Percentiles rank a stretch among this genome's conserved stretches.
Conservation (phyloP, 768 basidiomycete genomes). For the Lentinula detonsa region DNA sequence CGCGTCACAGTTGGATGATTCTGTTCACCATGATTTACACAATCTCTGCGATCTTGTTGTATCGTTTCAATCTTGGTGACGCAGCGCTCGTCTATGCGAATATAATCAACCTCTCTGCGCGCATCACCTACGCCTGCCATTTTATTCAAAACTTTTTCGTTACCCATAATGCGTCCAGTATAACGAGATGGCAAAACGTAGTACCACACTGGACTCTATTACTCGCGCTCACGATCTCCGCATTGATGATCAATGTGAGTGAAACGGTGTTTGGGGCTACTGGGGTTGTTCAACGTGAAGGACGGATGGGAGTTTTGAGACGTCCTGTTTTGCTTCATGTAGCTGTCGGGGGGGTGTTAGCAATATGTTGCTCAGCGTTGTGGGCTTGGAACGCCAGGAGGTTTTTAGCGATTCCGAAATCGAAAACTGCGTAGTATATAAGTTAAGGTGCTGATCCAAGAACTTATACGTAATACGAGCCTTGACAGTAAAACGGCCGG, state of each 20-base stretch:
- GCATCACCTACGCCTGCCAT: slow-evolving; percentile 53
- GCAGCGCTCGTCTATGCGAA: slow-evolving; percentile 74
- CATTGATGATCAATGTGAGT: slow-evolving; percentile 21
- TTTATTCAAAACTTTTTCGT: slow-evolving; percentile 48
- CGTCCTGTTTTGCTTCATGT: slow-evolving; percentile 25
- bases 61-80: slow-evolving; percentile 51
- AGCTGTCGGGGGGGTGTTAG: slow-evolving; percentile 23
- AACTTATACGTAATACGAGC: too few species aligned
- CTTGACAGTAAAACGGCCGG: too few species aligned
- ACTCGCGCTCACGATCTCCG: slow-evolving; percentile 17
- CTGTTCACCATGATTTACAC: slow-evolving; percentile 68
- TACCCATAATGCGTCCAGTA: slow-evolving; percentile 7
- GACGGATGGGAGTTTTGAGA: slow-evolving; percentile 19
- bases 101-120: slow-evolving; percentile 56
- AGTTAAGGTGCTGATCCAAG: not conserved
- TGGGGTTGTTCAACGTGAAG: slow-evolving; percentile 14
- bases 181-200: slow-evolving; percentile 18
- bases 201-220: slow-evolving; percentile 20
- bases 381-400: slow-evolving; percentile 24
- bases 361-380: slow-evolving; percentile 17
- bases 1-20: slow-evolving; percentile 61
- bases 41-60: slow-evolving; percentile 38
- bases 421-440: not conserved
- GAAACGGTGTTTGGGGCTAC: slow-evolving; percentile 16
- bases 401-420: not conserved